Evolutionary conservation across 2,329 filamentous ascomycete species (phyloP).

Genomic region (Hymenoscyphus infarciens): DNA sequence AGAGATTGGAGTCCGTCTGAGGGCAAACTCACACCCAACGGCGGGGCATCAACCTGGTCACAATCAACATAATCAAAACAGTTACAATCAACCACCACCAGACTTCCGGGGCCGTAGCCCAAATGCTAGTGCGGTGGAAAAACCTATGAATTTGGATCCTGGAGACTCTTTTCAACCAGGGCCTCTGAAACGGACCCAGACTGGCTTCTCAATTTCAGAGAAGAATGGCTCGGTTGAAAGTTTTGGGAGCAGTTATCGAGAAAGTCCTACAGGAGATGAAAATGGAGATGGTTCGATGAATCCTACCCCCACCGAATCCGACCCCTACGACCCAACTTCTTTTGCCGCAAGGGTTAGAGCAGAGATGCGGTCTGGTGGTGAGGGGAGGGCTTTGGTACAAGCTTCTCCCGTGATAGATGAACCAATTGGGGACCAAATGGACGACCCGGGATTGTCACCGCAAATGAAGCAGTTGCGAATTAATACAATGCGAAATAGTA

Average conservation of each 20-base stretch:
- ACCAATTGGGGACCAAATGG: constrained; percentile 2
- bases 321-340: constrained; percentile 19
- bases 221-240: constrained; percentile 11
- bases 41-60: constrained; percentile 14
- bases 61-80: constrained; percentile 5
- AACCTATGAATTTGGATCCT: constrained; percentile 21
- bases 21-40: constrained; percentile 29
- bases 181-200: constrained; percentile 55
- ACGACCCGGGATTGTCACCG: constrained; percentile 17
- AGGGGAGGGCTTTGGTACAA: constrained; percentile 54
- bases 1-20: constrained; percentile 63
- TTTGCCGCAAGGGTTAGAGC: constrained; percentile 46
- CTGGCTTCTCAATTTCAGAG: constrained; percentile 41
- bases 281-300: constrained; percentile 7
- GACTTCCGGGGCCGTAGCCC: constrained; percentile 8
- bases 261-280: background rate
- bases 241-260: constrained; percentile 1
- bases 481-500: constrained; percentile 31
- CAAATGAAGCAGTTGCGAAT: constrained; percentile 27
- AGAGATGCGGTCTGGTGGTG: constrained; percentile 54
- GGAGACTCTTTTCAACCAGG: constrained; percentile 46
- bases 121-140: constrained; percentile 5
- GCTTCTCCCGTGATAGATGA: constrained; percentile 20
- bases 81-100: background rate
- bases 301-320: constrained; percentile 3